Percentiles rank a stretch among this genome's conserved stretches.
Evolutionary conservation across 805 yeast genomes (phyloP).

Genomic region (Pachysolen tannophilus): DNA sequence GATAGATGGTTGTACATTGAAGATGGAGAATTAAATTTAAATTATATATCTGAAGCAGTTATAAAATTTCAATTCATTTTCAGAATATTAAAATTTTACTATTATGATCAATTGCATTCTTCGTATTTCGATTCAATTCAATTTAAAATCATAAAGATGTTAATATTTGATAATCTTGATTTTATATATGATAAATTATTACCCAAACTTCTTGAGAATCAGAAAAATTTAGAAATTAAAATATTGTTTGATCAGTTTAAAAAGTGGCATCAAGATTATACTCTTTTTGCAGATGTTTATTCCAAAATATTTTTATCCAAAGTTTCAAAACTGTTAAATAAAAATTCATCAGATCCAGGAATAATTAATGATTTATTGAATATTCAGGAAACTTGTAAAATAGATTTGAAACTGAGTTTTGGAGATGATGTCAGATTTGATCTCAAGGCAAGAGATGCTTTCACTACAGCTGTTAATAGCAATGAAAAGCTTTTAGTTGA

Average conservation of each 20-base stretch:
- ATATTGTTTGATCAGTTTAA: constrained; percentile 10
- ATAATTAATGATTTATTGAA: constrained; percentile 11
- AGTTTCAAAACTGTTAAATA: constrained; percentile 8
- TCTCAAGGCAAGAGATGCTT: constrained; percentile 25
- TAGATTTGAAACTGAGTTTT: constrained; percentile 12
- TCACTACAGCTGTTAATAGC: no score
- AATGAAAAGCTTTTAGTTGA: no score
- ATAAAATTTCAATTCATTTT: background rate
- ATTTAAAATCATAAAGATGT: constrained; percentile 22
- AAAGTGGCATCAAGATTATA: constrained; percentile 1
- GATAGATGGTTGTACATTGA: constrained; percentile 4
- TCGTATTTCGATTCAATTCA: constrained; percentile 16
- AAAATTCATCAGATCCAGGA: constrained; percentile 5
- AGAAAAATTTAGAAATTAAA: constrained; percentile 11
- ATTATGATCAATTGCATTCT: constrained; percentile 14
- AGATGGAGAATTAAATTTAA: background rate
- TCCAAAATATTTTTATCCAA: constrained; percentile 1
- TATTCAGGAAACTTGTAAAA: constrained; percentile 11
- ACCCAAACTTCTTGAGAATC: constrained; percentile 14
- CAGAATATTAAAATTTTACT: constrained; percentile 2
- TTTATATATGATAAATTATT: constrained; percentile 15
- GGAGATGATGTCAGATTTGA: constrained; percentile 18
- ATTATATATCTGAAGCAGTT: background rate
- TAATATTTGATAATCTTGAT: constrained; percentile 22
- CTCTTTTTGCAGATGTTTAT: background rate